phyloP scores from a whole-genome alignment of 192 early-diverging fungal genomes.

The Bifiguratus adelaidae region DNA sequence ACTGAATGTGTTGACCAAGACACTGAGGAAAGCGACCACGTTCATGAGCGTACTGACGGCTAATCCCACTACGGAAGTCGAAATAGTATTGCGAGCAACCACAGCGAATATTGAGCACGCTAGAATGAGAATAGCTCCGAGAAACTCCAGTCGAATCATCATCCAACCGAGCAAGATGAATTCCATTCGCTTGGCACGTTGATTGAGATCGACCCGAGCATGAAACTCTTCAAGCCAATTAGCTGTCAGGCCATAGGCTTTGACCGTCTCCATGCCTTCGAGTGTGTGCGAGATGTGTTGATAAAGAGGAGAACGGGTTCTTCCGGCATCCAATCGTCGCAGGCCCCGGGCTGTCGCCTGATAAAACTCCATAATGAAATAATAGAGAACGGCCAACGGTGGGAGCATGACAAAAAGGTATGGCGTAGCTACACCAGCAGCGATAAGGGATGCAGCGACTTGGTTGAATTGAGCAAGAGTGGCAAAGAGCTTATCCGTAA shows the following conservation, averaged over 20 bases:
- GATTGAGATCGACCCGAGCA: background rate
- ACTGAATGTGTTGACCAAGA: background rate
- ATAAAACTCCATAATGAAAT: slow-evolving; percentile 1
- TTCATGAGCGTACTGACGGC: slow-evolving; percentile 4
- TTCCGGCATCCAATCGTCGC: slow-evolving; percentile 37
- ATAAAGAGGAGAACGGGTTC: slow-evolving; percentile 18
- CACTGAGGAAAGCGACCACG: background rate
- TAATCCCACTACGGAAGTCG: background rate
- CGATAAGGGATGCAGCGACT: slow-evolving; percentile 1
- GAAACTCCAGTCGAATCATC: slow-evolving; percentile 1
- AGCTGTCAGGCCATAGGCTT: slow-evolving; percentile 41
- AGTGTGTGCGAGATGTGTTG: slow-evolving; percentile 37
- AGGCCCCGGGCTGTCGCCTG: slow-evolving; percentile 10
- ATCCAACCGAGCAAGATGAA: slow-evolving; percentile 1
- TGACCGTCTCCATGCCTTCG: slow-evolving; percentile 62
- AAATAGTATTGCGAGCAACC: background rate
- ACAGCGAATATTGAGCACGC: background rate
- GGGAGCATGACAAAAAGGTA: slow-evolving; percentile 1
- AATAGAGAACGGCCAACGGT: background rate
- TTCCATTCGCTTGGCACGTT: slow-evolving; percentile 4
- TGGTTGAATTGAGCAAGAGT: slow-evolving; percentile 23
- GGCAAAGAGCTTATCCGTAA: slow-evolving; percentile 36
- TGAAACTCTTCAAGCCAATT: background rate
- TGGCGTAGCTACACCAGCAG: slow-evolving; percentile 2
- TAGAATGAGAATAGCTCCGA: slow-evolving; percentile 2